phyloP scores from a whole-genome alignment of 257 asterid genomes.

The Ilex asprella region DNA sequence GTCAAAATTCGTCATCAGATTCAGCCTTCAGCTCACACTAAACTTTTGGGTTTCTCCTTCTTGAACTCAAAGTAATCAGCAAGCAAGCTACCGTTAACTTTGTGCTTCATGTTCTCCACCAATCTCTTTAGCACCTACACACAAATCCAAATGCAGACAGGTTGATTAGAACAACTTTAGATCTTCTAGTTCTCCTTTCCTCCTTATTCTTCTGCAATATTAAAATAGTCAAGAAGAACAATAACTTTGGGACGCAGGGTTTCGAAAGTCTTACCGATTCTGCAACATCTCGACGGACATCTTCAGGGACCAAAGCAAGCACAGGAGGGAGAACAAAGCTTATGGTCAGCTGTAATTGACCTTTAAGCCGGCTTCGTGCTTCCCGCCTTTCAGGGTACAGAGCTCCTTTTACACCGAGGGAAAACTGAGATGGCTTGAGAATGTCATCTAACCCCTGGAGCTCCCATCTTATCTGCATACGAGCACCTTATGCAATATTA shows the following conservation, averaged over 20 bases:
- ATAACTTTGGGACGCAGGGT: not conserved
- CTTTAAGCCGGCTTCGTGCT: slow-evolving; percentile 56
- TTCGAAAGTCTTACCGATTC: slow-evolving; percentile 52
- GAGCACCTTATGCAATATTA: not conserved
- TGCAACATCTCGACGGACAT: slow-evolving; percentile 74
- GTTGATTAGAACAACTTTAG: not conserved
- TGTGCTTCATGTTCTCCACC: slow-evolving; percentile 77
- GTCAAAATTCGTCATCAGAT: not conserved
- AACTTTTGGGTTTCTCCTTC: slow-evolving; percentile 51
- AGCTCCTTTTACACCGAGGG: slow-evolving; percentile 68
- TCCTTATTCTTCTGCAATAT: not conserved
- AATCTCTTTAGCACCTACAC: slow-evolving; percentile 60
- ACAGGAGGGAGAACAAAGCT: slow-evolving; percentile 77
- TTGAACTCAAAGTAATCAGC: slow-evolving; percentile 70
- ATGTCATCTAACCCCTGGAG: slow-evolving; percentile 81
- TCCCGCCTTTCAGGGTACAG: slow-evolving; percentile 75
- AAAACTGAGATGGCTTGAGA: slow-evolving; percentile 72
- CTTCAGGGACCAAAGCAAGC: slow-evolving; percentile 72
- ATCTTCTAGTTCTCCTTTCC: not conserved
- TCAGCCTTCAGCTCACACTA: slow-evolving; percentile 21
- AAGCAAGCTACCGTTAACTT: slow-evolving; percentile 76
- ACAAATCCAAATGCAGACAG: not conserved
- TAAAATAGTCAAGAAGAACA: not conserved
- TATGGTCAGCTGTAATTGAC: slow-evolving; percentile 69
- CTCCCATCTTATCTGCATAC: slow-evolving; percentile 80